Percentiles rank a stretch among this genome's conserved stretches.
Evolutionary conservation across 2,329 filamentous ascomycete species (phyloP).

Genomic region (Chaetomiaceae sp.): DNA sequence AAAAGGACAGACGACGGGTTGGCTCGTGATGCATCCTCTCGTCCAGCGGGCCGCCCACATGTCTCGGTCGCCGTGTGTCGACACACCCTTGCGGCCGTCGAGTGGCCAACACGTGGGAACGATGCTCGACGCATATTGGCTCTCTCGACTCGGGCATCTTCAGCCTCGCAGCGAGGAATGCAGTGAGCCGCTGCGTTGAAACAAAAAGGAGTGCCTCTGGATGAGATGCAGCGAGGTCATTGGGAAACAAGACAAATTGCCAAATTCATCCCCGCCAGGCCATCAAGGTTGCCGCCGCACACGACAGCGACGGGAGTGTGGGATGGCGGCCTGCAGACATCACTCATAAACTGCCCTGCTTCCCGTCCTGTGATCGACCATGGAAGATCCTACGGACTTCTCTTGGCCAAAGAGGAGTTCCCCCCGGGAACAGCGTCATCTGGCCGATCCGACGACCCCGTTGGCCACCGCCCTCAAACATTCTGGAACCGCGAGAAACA

Average conservation of each 20-base stretch:
- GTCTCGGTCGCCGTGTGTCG: conserved; percentile 8
- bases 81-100: conserved; percentile 3
- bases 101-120: conserved; percentile 24
- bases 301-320: no score
- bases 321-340: no score
- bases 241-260: neutral
- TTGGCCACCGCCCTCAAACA: conserved; percentile 13
- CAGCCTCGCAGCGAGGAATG: conserved; percentile 10
- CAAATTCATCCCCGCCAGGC: no score
- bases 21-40: neutral
- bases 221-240: neutral
- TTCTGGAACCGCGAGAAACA: neutral
- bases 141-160: neutral
- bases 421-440: conserved; percentile 13
- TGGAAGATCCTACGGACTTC: no score
- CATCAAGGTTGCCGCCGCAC: no score
- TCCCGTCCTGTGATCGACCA: neutral
- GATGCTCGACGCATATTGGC: conserved; percentile 24
- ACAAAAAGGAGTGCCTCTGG: neutral
- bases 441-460: conserved; percentile 6
- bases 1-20: neutral
- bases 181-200: neutral
- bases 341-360: no score
- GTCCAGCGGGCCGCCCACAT: conserved; percentile 16
- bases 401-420: neutral